phyloP scores from a whole-genome alignment of 2,329 filamentous ascomycete species.

The Curvularia sp. region DNA sequence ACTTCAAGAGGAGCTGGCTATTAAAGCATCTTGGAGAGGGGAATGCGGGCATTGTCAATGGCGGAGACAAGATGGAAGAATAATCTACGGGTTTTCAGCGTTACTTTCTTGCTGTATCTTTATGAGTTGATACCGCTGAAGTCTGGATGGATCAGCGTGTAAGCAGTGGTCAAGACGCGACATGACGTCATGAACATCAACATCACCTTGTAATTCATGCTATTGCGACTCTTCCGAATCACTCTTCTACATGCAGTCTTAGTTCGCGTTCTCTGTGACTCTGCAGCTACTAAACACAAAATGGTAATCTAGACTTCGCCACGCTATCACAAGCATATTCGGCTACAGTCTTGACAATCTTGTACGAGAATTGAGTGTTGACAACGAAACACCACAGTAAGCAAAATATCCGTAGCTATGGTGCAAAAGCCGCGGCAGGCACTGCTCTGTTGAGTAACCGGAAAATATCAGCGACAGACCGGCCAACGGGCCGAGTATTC shows the following conservation, averaged over 20 bases:
- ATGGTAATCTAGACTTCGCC: neutral
- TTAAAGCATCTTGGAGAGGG: constrained; percentile 75
- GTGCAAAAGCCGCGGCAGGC: constrained; percentile 7
- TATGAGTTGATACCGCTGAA: neutral
- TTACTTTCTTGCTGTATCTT: neutral
- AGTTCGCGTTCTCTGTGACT: neutral
- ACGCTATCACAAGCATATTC: neutral
- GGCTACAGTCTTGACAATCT: neutral
- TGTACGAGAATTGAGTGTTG: neutral
- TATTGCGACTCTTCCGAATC: neutral
- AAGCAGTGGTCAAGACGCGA: too few relatives aligned
- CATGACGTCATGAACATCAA: neutral
- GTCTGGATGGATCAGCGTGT: neutral
- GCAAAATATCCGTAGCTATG: neutral
- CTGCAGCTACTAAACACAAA: neutral
- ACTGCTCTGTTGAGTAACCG: constrained; percentile 3
- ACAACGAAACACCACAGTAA: neutral
- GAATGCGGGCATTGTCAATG: constrained; percentile 42
- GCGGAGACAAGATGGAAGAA: constrained; percentile 46
- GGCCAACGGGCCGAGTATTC: constrained; percentile 27
- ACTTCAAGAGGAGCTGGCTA: constrained; percentile 93
- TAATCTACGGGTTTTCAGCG: constrained; percentile 18
- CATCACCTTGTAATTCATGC: neutral
- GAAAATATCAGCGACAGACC: constrained; percentile 13
- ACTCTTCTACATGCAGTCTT: neutral